Evolutionary conservation across 257 asterid genomes (phyloP).

Genomic region (Forsythia viridissima): DNA sequence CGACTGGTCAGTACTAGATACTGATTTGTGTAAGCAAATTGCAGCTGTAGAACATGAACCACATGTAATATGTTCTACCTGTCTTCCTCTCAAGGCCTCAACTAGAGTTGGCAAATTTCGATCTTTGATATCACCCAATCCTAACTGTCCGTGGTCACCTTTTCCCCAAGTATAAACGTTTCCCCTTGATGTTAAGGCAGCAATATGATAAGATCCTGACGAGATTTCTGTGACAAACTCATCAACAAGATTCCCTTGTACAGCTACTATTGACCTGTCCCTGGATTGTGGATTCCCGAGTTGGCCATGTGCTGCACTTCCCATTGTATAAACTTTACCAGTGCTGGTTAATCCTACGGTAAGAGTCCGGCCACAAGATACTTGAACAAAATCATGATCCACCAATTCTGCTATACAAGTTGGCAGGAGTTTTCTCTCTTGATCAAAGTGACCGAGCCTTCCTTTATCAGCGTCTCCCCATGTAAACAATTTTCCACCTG

Average conservation of each 20-base stretch:
- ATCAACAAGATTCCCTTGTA: constrained; percentile 44
- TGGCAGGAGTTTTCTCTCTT: constrained; percentile 38
- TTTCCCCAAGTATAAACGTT: constrained; percentile 50
- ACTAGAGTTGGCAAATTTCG: constrained; percentile 44
- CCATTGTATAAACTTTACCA: constrained; percentile 53
- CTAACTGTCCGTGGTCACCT: constrained; percentile 52
- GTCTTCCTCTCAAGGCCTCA: constrained; percentile 42
- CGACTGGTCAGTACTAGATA: constrained; percentile 48
- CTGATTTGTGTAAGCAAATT: constrained; percentile 52
- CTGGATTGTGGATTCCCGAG: constrained; percentile 39
- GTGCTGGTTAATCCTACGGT: constrained; percentile 41
- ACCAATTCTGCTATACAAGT: constrained; percentile 43
- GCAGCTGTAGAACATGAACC: constrained; percentile 53
- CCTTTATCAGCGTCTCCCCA: constrained; percentile 65
- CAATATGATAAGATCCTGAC: constrained; percentile 48
- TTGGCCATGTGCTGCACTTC: constrained; percentile 45
- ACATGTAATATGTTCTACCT: constrained; percentile 44
- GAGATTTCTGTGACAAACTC: constrained; percentile 44
- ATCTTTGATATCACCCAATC: constrained; percentile 49
- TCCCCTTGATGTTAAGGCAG: constrained; percentile 44
- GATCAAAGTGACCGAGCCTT: constrained; percentile 48
- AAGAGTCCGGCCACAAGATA: constrained; percentile 40
- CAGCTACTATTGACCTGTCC: constrained; percentile 38
- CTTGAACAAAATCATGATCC: constrained; percentile 49
- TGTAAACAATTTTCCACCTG: constrained; percentile 47